Base-by-base conservation (phyloP, 2,329 filamentous ascomycete species). In the Biscogniauxia marginata region DNA sequence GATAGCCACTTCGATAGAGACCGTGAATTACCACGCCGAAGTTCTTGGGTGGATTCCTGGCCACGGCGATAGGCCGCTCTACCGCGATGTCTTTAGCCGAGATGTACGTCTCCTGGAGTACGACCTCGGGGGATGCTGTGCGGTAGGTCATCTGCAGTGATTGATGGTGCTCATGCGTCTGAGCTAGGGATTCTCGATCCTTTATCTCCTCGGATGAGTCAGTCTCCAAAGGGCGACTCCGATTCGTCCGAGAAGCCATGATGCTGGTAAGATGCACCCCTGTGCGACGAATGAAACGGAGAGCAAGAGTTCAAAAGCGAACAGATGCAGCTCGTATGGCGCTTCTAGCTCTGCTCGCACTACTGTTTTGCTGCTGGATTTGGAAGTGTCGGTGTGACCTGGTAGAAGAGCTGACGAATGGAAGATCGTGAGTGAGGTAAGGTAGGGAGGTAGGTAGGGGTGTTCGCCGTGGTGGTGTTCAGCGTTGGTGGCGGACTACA, bases 1-100 rank as follows among this genome's bases (percentile, higher is more conserved):
- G 93, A 69, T 92, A 96, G 62, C 88, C 88, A 72, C 90, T 93
- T 52, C 93, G 84, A 70, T 91, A 96, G 23, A 97, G 79, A 7
- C 88, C 87, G 6, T 86, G 83, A 19, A 87, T 76, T 19, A 96
- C 88, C 23, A 85, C 75, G 18, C 88, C 90, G 72, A 93, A 96
- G 69, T 96, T 96, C 62, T 75, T 66, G 1, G 90, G 89, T 5
- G 56, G 54, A 7, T 39, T 49, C 18, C 52, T 11, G 9, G 56
- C 13, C 9, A 54, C 18, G 9, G 47, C 16, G 22, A 62, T 43
- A 24, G 62, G 56, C n/a, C 53, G 59, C 23, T 60, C 56, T 16
- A 58, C 56, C 9, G 52, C 57, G 18, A 58, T 54, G 44, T 62
- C 57, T 45, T 58, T 62, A 3, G 61, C 61, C 21, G 59, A 59